Percentiles rank a stretch among this genome's conserved stretches.
Evolutionary conservation across 257 asterid species (phyloP).

Genomic region (Ligustrum vulgare): DNA sequence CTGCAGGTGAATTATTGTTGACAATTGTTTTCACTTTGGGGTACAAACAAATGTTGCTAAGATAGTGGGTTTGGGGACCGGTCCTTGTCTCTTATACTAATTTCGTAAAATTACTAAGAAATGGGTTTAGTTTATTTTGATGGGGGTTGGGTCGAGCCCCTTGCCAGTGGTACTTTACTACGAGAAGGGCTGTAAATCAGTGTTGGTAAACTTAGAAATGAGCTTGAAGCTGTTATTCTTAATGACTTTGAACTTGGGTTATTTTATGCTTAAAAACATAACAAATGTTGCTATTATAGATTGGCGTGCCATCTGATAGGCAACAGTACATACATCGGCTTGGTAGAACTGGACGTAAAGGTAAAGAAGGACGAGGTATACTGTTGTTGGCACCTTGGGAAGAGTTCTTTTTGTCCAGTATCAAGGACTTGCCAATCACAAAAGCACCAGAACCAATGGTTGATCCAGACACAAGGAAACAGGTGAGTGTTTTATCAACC

Average conservation of each 20-base stretch:
- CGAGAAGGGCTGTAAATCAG: background rate
- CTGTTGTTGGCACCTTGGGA: constrained; percentile 98
- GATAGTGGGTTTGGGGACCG: background rate
- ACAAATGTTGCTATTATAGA: constrained; percentile 36
- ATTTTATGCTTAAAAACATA: background rate
- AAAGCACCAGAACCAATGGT: constrained; percentile 67
- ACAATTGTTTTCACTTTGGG: background rate
- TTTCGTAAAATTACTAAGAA: background rate
- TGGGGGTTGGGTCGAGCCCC: background rate
- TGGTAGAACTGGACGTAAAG: constrained; percentile 97
- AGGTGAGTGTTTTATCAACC: constrained; percentile 28
- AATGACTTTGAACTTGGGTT: background rate
- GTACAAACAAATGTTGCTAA: background rate
- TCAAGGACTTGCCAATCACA: constrained; percentile 76
- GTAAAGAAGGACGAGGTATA: constrained; percentile 91
- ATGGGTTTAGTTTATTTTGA: background rate
- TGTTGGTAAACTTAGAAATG: background rate
- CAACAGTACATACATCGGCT: constrained; percentile 93
- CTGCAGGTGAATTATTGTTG: background rate
- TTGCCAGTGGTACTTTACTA: background rate
- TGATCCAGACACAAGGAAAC: constrained; percentile 78
- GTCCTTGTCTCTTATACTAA: background rate
- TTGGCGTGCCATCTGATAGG: constrained; percentile 88
- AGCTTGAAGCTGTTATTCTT: background rate
- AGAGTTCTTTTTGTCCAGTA: constrained; percentile 73